These are phyloP conservation scores for Dujonia santamariae DNA, from an alignment of 1,139 yeast genomes.

Conservation along the genomic window DNA sequence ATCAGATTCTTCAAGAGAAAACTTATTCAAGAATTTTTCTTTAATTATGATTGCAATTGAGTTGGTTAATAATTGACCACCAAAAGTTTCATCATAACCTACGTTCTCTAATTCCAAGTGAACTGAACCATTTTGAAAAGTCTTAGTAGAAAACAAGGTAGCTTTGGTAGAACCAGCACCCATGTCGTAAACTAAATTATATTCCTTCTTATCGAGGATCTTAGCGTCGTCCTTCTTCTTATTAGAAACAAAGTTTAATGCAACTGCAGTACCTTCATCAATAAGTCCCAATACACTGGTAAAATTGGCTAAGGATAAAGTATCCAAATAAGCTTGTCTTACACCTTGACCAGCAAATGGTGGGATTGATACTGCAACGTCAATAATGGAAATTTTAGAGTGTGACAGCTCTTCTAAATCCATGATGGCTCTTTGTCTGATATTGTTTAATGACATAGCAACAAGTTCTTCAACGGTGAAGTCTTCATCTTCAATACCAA, in stretches of 20 bases:
- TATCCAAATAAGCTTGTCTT: constrained; percentile 69
- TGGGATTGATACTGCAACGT: constrained; percentile 76
- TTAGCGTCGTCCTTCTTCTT: constrained; percentile 38
- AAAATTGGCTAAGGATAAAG: constrained; percentile 70
- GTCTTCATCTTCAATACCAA: constrained; percentile 45
- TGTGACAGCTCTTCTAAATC: constrained; percentile 30
- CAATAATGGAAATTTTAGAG: constrained; percentile 33
- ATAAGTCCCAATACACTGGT: constrained; percentile 61
- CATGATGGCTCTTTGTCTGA: constrained; percentile 59
- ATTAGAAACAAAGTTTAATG: constrained; percentile 66
- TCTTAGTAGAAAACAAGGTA: constrained; percentile 66
- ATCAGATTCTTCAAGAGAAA: constrained; percentile 34
- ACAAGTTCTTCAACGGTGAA: constrained; percentile 67
- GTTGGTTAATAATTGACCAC: constrained; percentile 74
- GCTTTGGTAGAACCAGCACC: constrained; percentile 94
- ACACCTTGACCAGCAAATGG: constrained; percentile 64
- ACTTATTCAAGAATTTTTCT: constrained; percentile 50
- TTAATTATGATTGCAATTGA: constrained; percentile 59
- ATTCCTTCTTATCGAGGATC: constrained; percentile 39
- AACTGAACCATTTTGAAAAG: constrained; percentile 38
- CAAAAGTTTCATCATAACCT: constrained; percentile 62
- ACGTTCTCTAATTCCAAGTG: constrained; percentile 66
- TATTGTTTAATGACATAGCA: constrained; percentile 77
- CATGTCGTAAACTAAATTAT: constrained; percentile 79
- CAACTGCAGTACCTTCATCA: constrained; percentile 90